Percentiles rank a stretch among this genome's conserved stretches.
phyloP scores from a whole-genome alignment of 2,329 filamentous ascomycete genomes.

The Leptographium wingfieldii region DNA sequence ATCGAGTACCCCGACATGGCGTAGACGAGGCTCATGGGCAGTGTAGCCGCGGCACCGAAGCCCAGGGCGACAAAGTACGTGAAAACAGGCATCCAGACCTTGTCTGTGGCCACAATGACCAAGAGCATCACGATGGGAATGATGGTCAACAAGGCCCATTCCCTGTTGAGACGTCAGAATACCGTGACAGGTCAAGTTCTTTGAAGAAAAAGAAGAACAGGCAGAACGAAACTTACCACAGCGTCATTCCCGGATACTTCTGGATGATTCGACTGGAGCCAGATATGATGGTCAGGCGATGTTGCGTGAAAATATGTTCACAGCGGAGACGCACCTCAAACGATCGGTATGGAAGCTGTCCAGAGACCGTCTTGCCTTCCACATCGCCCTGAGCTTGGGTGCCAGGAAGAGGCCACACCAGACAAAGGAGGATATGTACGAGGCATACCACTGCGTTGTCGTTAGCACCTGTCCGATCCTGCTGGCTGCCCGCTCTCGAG shows the following conservation, averaged over 20 bases:
- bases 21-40: constrained; percentile 13
- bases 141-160: background rate
- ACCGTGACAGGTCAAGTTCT: no score
- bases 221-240: background rate
- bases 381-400: background rate
- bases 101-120: constrained; percentile 10
- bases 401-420: constrained; percentile 2
- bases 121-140: constrained; percentile 10
- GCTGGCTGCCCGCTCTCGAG: background rate
- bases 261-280: background rate
- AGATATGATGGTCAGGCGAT: background rate
- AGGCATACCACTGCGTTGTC: constrained; percentile 2
- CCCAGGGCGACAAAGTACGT: constrained; percentile 13
- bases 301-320: background rate
- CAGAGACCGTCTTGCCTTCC: background rate
- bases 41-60: constrained; percentile 11
- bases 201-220: background rate
- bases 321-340: background rate
- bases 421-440: constrained; percentile 4
- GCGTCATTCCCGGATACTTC: background rate
- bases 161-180: background rate
- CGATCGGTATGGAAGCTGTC: background rate
- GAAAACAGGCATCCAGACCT: constrained; percentile 12
- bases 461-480: background rate
- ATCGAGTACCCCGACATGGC: constrained; percentile 12